Evolutionary conservation across 2,329 filamentous ascomycete species (phyloP), one percentile per base, ranked within the genome.

Genomic region (Colletotrichum costaricense): DNA sequence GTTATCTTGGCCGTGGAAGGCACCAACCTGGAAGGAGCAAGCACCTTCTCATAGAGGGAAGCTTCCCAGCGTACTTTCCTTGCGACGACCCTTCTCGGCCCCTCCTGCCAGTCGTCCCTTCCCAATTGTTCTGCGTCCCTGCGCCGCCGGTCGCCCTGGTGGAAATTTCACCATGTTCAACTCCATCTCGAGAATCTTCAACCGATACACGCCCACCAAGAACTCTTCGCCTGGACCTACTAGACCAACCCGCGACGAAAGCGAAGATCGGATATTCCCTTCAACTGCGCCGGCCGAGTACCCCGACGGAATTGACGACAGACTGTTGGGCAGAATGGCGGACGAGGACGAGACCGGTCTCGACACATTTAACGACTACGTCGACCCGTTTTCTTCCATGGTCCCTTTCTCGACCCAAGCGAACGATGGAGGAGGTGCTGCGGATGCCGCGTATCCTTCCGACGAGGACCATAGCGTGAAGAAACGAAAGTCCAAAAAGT

Each of bases 201-300:
- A 63, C 14, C 46, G 67, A 24, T 19, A 55, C 5, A 60, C 71
- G 11, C 71, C 67, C 11, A 26, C 46, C 19, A 73, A 73, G 56
- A 64, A 71, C 49, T 73, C 71, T 55, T 73, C 67, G 2, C 71
- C 71, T 26, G 71, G 71, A 33, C 71, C 71, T 22, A 28, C 46
- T 28, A 70, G 71, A 22, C 67, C 71, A 9, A 16, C 54, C 2
- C 52, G 26, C 30, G 62, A 71, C 22, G 49, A 66, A 8, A 22
- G 22, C 55, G 30, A 30, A 4, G 28, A 24, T 24, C 35, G 56
- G 12, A 24, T 11, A 1, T 66, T 66, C 26, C 24, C 71, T 7
- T 73, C 71, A 3, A 73, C 71, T 19, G 71, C 71, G 30, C 71
- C 71, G 16, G 54, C 67, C 38, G 52, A 68, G 55, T 33, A 57